Percentiles rank a stretch among this genome's conserved stretches.
phyloP scores from a whole-genome alignment of 139 green algal species.

The Gonium pectorale region DNA sequence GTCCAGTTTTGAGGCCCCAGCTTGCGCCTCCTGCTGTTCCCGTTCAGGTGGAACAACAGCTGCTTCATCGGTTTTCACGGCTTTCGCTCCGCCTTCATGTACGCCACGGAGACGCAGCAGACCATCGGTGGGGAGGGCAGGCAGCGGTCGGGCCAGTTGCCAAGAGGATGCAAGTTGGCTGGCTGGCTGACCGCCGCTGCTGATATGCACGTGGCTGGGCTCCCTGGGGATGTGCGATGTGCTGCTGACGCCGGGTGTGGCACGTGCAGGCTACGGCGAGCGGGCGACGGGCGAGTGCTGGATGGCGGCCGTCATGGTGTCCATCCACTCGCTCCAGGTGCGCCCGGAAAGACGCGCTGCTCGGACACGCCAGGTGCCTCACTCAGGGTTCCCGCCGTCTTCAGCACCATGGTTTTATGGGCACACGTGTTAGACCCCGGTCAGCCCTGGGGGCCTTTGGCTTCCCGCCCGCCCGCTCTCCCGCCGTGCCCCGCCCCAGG shows the following conservation, averaged over 20 bases:
- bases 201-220: no score
- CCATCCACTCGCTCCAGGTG: constrained; percentile 75
- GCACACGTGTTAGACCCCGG: no score
- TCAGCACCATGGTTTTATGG: no score
- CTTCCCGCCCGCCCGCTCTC: not conserved
- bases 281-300: constrained; percentile 81
- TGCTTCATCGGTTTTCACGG: constrained; percentile 71
- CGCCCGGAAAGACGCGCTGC: not conserved
- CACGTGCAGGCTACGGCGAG: constrained; percentile 78
- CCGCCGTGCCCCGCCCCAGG: not conserved
- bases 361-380: no score
- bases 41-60: constrained; percentile 50
- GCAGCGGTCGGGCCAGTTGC: no score
- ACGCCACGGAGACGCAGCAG: constrained; percentile 79
- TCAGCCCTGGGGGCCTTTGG: no score
- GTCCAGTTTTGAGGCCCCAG: no score
- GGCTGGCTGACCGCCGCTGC: no score
- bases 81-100: constrained; percentile 73
- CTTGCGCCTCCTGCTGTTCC: not conserved
- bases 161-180: not conserved
- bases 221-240: not conserved
- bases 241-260: not conserved
- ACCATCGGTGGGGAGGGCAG: constrained; percentile 72
- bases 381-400: no score
- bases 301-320: constrained; percentile 68